Percentiles rank a stretch among this genome's conserved stretches.
These are phyloP conservation scores for Ricinus communis DNA, from an alignment of 345 rosid species.

Conservation along the genomic window DNA sequence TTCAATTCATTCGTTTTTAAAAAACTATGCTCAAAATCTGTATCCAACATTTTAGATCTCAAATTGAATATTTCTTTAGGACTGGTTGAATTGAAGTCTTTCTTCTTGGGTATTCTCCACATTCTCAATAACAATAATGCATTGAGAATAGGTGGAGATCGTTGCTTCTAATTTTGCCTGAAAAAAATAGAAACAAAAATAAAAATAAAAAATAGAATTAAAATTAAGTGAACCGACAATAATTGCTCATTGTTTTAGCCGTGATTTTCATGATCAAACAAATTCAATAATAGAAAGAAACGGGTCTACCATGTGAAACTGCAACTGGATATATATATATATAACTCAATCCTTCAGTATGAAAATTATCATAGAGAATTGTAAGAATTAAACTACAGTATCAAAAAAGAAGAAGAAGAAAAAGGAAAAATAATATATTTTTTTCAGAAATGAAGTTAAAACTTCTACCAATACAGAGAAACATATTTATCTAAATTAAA, in stretches of 20 bases:
- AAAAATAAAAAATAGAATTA: neutral
- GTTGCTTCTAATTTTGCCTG: neutral
- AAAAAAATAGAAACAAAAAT: neutral
- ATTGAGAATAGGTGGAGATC: neutral
- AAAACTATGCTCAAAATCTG: neutral
- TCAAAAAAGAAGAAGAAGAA: no score
- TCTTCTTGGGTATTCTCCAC: neutral
- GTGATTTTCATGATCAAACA: slow-evolving; percentile 7
- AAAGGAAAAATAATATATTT: no score
- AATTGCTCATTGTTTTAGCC: neutral
- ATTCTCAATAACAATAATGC: neutral
- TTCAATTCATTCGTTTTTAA: neutral
- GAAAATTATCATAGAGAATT: no score
- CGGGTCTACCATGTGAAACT: slow-evolving; percentile 25
- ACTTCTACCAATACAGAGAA: no score
- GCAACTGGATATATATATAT: neutral
- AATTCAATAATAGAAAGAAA: neutral
- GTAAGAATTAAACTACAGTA: no score
- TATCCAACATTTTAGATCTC: neutral
- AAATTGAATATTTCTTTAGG: neutral
- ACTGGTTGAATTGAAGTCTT: neutral
- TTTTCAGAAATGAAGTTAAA: no score
- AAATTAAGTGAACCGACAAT: neutral
- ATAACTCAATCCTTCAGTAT: no score
- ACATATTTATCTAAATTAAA: no score